Base-by-base conservation (phyloP, 371 early-diverging fungal species). In the Mucor mucedo region DNA sequence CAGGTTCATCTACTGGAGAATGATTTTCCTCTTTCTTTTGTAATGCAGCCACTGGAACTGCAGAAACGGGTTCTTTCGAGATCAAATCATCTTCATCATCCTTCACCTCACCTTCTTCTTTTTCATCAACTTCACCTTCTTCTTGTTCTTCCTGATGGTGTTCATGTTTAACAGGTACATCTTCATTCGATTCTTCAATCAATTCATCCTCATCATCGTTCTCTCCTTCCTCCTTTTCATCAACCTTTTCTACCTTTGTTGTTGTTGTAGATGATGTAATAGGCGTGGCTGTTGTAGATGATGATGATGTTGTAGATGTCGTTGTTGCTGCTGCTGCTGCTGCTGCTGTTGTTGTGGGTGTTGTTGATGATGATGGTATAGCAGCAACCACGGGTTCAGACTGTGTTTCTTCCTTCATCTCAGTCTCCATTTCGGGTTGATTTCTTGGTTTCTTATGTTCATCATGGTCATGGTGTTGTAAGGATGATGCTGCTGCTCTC, bases 101-200 rank as follows among this genome's bases (percentile, higher is more conserved):
- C 35, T 65, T 65, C 7, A 68, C 57, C 39, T 58, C 65, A 10
- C 62, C 72, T 47, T 65, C 69, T 52, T 71, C 72, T 29, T 68
- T 53, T 45, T 61, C 65, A 8, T 60, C 54, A 0, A 63, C 55
- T 30, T 60, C 58, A 10, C 57, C 56, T 44, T 68, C 59, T 55
- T 66, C 66, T 11, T 44, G 53, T 10, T 63, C 58, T 52, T 64
- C 63, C 45, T 66, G 29, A 58, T 38, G 21, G 21, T 21, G 21
- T 21, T 21, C 21, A 21, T 21, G 3, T 65, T 52, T 32, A 50
- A 38, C 29, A 27, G 29, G 2, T 38, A 28, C 41, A 14, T 40
- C 57, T 27, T 41, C 52, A 16, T 50, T 21, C 21, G 27, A 45
- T 38, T 21, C 35, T 58, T 29, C 35, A 16, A 52, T 42, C 49